These are phyloP conservation scores for Aspergillus sp. DNA, from an alignment of 2,329 filamentous ascomycete genomes.

Conservation along the genomic window DNA sequence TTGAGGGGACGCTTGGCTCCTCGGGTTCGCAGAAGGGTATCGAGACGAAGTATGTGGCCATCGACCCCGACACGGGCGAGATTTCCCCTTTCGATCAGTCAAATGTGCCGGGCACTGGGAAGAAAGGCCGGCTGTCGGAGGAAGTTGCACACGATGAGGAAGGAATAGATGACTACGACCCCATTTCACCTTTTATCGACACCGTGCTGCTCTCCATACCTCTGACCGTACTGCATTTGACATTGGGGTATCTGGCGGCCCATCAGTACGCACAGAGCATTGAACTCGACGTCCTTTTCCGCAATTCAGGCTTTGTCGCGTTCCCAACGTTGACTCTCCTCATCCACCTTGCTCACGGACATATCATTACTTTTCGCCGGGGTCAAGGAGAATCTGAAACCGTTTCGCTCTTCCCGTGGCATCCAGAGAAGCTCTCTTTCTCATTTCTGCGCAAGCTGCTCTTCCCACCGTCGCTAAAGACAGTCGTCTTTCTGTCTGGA, in stretches of 20 bases:
- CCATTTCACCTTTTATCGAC: constrained; percentile 42
- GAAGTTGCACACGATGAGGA: neutral
- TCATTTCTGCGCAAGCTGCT: constrained; percentile 30
- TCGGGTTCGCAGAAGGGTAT: constrained; percentile 2
- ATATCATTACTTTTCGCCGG: constrained; percentile 37
- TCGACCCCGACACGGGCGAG: constrained; percentile 26
- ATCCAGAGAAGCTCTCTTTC: constrained; percentile 24
- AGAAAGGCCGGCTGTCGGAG: neutral
- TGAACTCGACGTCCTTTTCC: constrained; percentile 30
- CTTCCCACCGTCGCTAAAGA: constrained; percentile 35
- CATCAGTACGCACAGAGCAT: constrained; percentile 47
- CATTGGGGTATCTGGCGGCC: constrained; percentile 46
- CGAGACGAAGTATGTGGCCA: constrained; percentile 34
- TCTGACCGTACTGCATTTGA: constrained; percentile 46
- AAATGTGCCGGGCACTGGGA: constrained; percentile 16
- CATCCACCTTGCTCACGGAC: constrained; percentile 47
- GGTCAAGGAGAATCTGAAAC: constrained; percentile 10
- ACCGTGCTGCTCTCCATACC: constrained; percentile 45
- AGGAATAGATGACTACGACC: constrained; percentile 13
- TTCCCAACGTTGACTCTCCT: constrained; percentile 45
- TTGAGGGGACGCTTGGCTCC: constrained; percentile 19
- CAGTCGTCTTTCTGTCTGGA: constrained; percentile 34
- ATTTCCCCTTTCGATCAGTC: constrained; percentile 26
- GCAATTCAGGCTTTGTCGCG: constrained; percentile 38
- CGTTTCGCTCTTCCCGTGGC: constrained; percentile 28